Percentiles rank a stretch among this genome's conserved stretches.
These are phyloP conservation scores for Syzygium aromaticum DNA, from an alignment of 345 rosid genomes.

Conservation along the genomic window DNA sequence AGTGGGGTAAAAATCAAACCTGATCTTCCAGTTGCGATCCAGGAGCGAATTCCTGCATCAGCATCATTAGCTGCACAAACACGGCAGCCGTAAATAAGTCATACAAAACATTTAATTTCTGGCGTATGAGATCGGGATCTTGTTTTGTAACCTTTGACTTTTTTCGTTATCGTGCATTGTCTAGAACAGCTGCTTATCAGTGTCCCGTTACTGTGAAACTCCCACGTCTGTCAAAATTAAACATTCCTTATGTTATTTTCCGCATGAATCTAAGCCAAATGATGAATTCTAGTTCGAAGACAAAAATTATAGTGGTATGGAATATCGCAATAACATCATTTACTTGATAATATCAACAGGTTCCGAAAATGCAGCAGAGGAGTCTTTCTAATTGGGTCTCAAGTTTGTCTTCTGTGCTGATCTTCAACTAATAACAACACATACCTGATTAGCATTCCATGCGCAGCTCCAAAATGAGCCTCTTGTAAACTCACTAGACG, in stretches of 20 bases:
- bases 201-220: slow-evolving; percentile 42
- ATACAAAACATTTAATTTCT: not conserved
- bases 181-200: slow-evolving; percentile 69
- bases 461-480: slow-evolving; percentile 61
- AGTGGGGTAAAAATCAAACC: slow-evolving; percentile 16
- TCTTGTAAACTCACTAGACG: slow-evolving; percentile 50
- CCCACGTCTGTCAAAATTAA: slow-evolving; percentile 63
- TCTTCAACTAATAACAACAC: not conserved
- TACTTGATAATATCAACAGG: not conserved
- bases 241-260: not conserved
- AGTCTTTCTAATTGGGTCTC: not conserved
- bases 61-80: slow-evolving; percentile 12
- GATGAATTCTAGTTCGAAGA: no score
- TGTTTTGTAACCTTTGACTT: slow-evolving; percentile 32
- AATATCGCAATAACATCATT: not conserved
- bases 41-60: slow-evolving; percentile 55
- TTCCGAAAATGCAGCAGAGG: not conserved
- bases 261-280: not conserved
- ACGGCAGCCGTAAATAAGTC: not conserved
- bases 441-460: slow-evolving; percentile 76
- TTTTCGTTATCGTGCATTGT: slow-evolving; percentile 53
- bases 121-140: not conserved
- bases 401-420: not conserved
- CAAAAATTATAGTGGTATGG: not conserved
- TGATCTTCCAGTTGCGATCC: slow-evolving; percentile 80